Evolutionary conservation across 1,284 basidiomycete species (phyloP), one percentile per base, ranked within the genome.

Genomic region (Puccinia coronata): DNA sequence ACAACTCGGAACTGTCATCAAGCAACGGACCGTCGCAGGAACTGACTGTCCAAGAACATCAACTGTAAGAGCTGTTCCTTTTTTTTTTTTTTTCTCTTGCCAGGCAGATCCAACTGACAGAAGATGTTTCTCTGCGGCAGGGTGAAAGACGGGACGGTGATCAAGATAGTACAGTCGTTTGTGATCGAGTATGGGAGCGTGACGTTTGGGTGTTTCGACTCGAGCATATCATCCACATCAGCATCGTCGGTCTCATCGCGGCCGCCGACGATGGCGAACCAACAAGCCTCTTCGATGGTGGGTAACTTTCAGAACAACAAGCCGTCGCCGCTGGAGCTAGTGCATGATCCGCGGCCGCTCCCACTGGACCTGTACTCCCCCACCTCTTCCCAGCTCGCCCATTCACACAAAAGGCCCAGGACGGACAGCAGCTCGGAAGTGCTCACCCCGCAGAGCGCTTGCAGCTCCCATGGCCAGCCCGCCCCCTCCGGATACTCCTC

Each of bases 121-220:
- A n/a, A n/a, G n/a, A n/a, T 57, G 20, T 57, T 57, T 9, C 23
- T 57, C 23, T 57, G 8, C 23, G 20, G 20, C 43, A 79, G 77
- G 41, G n/a, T 79, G 20, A 55, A 79, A 55, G 67, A 79, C 41
- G 67, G 77, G 34, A 36, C 43, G 36, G 34, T 59, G n/a, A 47
- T 70, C 36, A 55, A 61, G 18, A n/a, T 55, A 14, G 36, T 57
- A 12, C 76, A 70, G 34, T 79, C 65, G 1, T 69, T 79, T 70
- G 77, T 71, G 49, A 79, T 79, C 57, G 41, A 71, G 39, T 71
- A 79, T 51, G 77, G 77, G 59, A 36, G 31, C n/a, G 12, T 79
- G 53, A 79, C 77, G 5, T 79, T 79, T 71, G 77, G 67, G n/a
- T 43, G 34, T n/a, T 79, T 79, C 51, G 41, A 59, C 16, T 71